phyloP scores from a whole-genome alignment of 192 early-diverging fungal species.

The Linnemannia zychae region DNA sequence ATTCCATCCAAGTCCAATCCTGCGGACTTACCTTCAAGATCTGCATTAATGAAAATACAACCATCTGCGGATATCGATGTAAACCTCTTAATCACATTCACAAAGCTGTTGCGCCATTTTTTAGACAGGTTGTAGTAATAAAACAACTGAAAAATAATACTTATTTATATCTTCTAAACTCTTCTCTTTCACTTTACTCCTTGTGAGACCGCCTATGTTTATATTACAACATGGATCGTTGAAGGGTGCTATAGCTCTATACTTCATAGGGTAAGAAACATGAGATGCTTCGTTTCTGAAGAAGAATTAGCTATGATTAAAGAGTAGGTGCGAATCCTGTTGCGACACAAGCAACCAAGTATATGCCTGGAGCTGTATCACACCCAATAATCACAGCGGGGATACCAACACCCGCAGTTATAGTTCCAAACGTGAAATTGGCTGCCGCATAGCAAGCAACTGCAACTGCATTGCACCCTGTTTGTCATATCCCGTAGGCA shows the following conservation, averaged over 20 bases:
- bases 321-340: conserved; percentile 18
- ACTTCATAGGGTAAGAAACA: too few relatives aligned
- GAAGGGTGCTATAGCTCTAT: too few relatives aligned
- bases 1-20: conserved; percentile 11
- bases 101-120: too few relatives aligned
- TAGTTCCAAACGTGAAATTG: conserved; percentile 10
- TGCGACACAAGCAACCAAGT: conserved; percentile 20
- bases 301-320: background rate
- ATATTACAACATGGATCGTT: too few relatives aligned
- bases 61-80: background rate
- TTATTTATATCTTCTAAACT: too few relatives aligned
- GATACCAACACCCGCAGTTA: conserved; percentile 18
- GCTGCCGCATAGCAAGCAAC: conserved; percentile 24
- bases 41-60: background rate
- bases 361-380: conserved; percentile 13
- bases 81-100: background rate
- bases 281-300: too few relatives aligned
- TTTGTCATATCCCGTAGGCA: conserved; percentile 29
- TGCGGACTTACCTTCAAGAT: conserved; percentile 19
- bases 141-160: too few relatives aligned
- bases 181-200: too few relatives aligned
- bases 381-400: conserved; percentile 15
- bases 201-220: too few relatives aligned
- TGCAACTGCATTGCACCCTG: conserved; percentile 20
- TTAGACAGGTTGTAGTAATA: too few relatives aligned